Base-by-base conservation (phyloP, 163 green algal species). In the Scenedesmus sp. region DNA sequence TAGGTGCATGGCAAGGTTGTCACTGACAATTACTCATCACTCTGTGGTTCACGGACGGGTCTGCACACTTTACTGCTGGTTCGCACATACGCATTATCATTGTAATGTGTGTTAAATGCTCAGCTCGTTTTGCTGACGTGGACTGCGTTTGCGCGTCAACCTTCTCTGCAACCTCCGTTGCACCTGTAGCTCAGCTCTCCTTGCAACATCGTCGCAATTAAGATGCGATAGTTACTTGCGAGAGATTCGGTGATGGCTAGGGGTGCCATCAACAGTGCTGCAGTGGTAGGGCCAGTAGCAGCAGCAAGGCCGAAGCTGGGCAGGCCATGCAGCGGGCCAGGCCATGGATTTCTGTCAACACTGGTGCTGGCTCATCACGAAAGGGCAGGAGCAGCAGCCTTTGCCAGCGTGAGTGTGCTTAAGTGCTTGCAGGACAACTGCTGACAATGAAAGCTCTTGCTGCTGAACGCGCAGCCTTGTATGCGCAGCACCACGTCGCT, bases 281-380 rank as follows among this genome's bases (percentile, higher is more conserved):
- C 70, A 79, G 70, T 79, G 52, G 20, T 79, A 79, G 70, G 70
- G 23, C 70, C 70, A 79, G 70, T 79, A 79, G 70, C 70, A 52
- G 70, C 70, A 79, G 70, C 70, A 52, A 3, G 70, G 70, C 70
- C 70, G 70, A 79, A 23, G 70, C 70, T 79, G 23, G 70, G 70
- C 70, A 79, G 52, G 70, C 70, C 70, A 79, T 79, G 70, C 70
- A 79, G 23, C 70, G 12, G 70, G 70, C 23, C 70, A 13, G 23
- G 70, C 6, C 23, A 23, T 13, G 15, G 0, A 2, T 15, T 2
- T 23, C 23, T 79, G 23, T 79, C 70, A n/a, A 13, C 23, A 79
- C 6, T 52, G 5, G 1, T 79, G 46, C 7, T 79, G 70, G 70
- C 70, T 79, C 70, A 46, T 46, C 23, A 79, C 52, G 70, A 18